A percentile compares a stretch with the other conserved stretches of the same genome.
Conservation (phyloP, 2,329 filamentous ascomycete species). For the Xylaria sp. region DNA sequence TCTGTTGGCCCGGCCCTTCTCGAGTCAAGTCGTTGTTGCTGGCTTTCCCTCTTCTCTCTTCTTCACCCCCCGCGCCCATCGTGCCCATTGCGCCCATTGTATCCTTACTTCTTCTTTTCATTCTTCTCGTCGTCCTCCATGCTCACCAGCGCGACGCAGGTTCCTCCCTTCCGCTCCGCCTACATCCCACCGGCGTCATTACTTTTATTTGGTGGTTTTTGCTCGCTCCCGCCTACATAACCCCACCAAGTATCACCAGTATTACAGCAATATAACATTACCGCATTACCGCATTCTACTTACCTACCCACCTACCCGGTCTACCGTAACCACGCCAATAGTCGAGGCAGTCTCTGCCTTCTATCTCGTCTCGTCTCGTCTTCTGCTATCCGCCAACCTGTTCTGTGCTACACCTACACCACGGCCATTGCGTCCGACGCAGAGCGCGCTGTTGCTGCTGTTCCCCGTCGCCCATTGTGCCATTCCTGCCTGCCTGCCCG, state of each 20-base stretch:
- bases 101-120: not conserved
- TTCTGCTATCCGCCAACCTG: slow-evolving; percentile 3
- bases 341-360: slow-evolving; percentile 12
- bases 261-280: not conserved
- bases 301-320: not conserved
- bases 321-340: slow-evolving; percentile 10
- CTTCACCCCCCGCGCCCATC: not conserved
- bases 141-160: slow-evolving; percentile 14
- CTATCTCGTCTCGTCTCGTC: not conserved
- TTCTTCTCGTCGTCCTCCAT: slow-evolving; percentile 14
- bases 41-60: slow-evolving; percentile 1
- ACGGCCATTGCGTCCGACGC: slow-evolving; percentile 7
- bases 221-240: slow-evolving; percentile 16
- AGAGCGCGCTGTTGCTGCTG: slow-evolving; percentile 9
- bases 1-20: slow-evolving; percentile 22
- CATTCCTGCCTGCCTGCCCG: not conserved
- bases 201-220: slow-evolving; percentile 6
- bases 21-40: slow-evolving; percentile 22
- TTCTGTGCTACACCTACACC: slow-evolving; percentile 13
- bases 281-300: not conserved
- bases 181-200: slow-evolving; percentile 30
- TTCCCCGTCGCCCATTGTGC: slow-evolving; percentile 4
- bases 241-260: slow-evolving; percentile 28
- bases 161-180: slow-evolving; percentile 9
- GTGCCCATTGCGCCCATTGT: not conserved